These are phyloP conservation scores for Saturnispora besseyi DNA, from an alignment of 805 yeast species.

Conservation along the genomic window DNA sequence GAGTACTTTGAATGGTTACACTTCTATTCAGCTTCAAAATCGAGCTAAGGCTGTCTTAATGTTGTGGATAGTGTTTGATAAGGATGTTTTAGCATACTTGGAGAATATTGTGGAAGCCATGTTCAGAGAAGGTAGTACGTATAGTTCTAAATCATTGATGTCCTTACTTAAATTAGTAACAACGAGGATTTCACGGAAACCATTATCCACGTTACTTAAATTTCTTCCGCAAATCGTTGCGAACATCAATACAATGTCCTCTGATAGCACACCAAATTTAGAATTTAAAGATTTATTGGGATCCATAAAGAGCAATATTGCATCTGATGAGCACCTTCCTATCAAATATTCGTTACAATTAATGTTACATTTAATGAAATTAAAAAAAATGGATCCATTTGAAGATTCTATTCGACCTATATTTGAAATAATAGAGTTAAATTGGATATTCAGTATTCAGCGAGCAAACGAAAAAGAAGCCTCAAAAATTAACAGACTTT, in stretches of 20 bases:
- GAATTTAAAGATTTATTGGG: constrained; percentile 13
- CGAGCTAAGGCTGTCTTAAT: constrained; percentile 25
- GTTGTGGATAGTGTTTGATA: constrained; percentile 23
- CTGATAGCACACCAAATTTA: constrained; percentile 4
- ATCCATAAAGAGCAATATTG: constrained; percentile 5
- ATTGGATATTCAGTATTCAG: constrained; percentile 9
- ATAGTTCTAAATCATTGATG: constrained; percentile 8
- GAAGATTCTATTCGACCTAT: neutral
- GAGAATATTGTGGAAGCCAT: constrained; percentile 17
- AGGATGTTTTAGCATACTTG: constrained; percentile 20
- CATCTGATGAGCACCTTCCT: constrained; percentile 9
- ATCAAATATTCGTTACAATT: constrained; percentile 11
- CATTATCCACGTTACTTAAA: constrained; percentile 15
- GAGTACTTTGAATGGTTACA: constrained; percentile 23
- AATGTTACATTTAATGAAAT: constrained; percentile 10
- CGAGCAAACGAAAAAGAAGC: constrained; percentile 6
- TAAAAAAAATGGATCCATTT: constrained; percentile 6
- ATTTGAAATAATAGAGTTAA: constrained; percentile 2
- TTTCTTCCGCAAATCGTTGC: constrained; percentile 13
- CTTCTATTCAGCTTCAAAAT: constrained; percentile 20
- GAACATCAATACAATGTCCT: constrained; percentile 11
- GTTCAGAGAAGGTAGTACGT: constrained; percentile 9
- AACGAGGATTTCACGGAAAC: constrained; percentile 11
- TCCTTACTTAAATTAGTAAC: constrained; percentile 8
- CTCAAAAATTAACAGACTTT: constrained; percentile 3